Conservation (phyloP, 805 yeast species). For the Lipomyces chichibuensis region DNA sequence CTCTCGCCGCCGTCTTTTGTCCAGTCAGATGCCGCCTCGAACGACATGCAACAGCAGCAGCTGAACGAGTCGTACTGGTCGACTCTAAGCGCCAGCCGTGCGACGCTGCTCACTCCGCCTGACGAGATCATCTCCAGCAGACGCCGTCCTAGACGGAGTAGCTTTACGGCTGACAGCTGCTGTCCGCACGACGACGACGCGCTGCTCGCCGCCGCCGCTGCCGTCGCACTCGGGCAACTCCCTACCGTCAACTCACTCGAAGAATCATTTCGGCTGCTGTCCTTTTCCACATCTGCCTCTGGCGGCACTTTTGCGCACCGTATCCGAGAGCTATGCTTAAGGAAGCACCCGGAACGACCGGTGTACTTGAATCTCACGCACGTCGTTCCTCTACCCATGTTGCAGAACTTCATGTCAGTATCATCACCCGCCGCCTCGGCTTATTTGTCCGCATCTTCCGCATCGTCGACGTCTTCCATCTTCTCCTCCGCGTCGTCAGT, state of each 20-base stretch:
- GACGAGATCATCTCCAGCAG: constrained; percentile 6
- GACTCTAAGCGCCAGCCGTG: not conserved
- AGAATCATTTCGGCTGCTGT: constrained; percentile 19
- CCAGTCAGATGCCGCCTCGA: not conserved
- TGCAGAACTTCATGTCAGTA: constrained; percentile 6
- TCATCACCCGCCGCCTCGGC: constrained; percentile 1
- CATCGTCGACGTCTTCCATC: constrained; percentile 2
- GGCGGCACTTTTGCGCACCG: constrained; percentile 2
- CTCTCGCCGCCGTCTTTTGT: not conserved
- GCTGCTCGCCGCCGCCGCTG: constrained; percentile 1
- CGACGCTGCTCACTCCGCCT: constrained; percentile 12
- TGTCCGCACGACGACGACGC: not conserved
- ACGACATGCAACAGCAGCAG: not conserved
- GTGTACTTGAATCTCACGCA: constrained; percentile 14
- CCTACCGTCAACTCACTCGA: constrained; percentile 5
- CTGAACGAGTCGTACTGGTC: constrained; percentile 1
- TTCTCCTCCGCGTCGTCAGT: constrained; percentile 9
- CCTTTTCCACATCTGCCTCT: constrained; percentile 4
- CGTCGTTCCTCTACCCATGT: constrained; percentile 11
- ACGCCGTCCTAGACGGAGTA: constrained; percentile 1
- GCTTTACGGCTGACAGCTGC: not conserved
- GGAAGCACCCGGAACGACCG: constrained; percentile 6
- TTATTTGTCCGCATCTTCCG: not conserved
- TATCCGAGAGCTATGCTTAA: not conserved
- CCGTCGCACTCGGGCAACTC: constrained; percentile 7